Evolutionary conservation across 164 flowering plant species (phyloP).

Genomic region (Tinospora cordifolia): DNA sequence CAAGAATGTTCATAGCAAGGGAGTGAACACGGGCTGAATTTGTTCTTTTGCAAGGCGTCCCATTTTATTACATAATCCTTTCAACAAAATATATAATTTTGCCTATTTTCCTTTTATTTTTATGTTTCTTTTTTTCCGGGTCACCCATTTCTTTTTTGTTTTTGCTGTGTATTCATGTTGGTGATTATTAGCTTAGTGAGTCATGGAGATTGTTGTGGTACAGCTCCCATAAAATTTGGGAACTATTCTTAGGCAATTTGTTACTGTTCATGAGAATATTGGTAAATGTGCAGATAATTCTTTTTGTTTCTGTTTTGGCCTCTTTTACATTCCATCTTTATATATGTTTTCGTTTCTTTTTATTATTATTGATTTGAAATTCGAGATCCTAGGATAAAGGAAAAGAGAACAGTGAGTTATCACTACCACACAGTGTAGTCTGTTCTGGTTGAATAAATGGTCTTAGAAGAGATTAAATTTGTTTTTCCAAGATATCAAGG

Average conservation of each 20-base stretch:
- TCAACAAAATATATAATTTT: constrained; percentile 12
- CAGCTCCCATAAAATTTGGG: constrained; percentile 33
- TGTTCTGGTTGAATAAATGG: too few relatives aligned
- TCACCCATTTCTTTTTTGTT: constrained; percentile 9
- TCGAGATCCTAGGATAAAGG: too few relatives aligned
- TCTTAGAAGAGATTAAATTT: too few relatives aligned
- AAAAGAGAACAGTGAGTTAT: too few relatives aligned
- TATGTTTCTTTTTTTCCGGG: too few relatives aligned
- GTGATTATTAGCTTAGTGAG: constrained; percentile 29
- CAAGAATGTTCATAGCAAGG: constrained; percentile 4
- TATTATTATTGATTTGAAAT: too few relatives aligned
- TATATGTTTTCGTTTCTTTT: not conserved
- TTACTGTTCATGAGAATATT: constrained; percentile 46
- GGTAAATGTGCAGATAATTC: constrained; percentile 65
- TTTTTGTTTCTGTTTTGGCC: too few relatives aligned
- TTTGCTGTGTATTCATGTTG: constrained; percentile 22
- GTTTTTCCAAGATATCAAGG: too few relatives aligned
- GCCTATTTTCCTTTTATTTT: not conserved
- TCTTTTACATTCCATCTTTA: too few relatives aligned
- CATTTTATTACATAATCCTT: constrained; percentile 10
- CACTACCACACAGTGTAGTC: too few relatives aligned
- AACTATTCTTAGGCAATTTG: constrained; percentile 35
- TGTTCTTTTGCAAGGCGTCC: constrained; percentile 16
- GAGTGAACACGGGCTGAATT: constrained; percentile 3
- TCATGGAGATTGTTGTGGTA: constrained; percentile 37